Conservation (phyloP, 208 protist species). For the Crithidia acanthocephali region DNA sequence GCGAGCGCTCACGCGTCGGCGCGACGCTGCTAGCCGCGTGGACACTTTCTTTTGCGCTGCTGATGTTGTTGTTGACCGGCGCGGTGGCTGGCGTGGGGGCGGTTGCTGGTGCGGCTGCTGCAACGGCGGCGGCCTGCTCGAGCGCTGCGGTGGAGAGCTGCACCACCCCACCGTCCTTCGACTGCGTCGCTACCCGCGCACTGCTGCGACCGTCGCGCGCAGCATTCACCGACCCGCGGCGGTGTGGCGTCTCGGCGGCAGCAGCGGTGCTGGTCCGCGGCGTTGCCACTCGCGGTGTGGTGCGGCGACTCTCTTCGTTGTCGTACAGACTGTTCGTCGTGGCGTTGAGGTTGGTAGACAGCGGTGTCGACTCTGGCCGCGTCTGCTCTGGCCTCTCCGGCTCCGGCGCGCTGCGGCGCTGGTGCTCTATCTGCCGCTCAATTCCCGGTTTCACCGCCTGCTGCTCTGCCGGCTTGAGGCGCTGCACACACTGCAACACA, state of each 20-base stretch:
- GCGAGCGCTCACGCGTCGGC: not conserved
- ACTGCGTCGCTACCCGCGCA: not conserved
- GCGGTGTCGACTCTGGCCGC: not conserved
- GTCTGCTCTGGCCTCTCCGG: conserved; percentile 11
- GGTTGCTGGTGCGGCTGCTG: not conserved
- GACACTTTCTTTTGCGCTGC: not conserved
- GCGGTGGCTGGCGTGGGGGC: not conserved
- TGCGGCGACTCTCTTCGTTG: conserved; percentile 29
- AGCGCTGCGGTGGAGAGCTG: not conserved
- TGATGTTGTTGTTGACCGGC: not conserved
- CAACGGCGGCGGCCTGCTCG: not conserved
- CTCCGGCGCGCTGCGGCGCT: conserved; percentile 11
- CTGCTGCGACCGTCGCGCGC: conserved; percentile 5
- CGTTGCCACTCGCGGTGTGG: conserved; percentile 12
- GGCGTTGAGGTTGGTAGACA: conserved; percentile 14
- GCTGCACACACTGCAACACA: conserved; percentile 54
- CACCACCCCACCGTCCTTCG: not conserved
- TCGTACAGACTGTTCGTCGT: conserved; percentile 19
- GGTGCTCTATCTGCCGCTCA: conserved; percentile 69
- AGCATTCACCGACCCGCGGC: conserved; percentile 4
- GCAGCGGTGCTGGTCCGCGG: not conserved
- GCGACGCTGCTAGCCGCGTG: not conserved
- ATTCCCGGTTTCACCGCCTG: conserved; percentile 70
- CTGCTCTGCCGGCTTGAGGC: conserved; percentile 82
- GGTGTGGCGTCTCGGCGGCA: conserved; percentile 20